Evolutionary conservation across 441 rosid species (phyloP).

Genomic region (Eutrema salsugineum): DNA sequence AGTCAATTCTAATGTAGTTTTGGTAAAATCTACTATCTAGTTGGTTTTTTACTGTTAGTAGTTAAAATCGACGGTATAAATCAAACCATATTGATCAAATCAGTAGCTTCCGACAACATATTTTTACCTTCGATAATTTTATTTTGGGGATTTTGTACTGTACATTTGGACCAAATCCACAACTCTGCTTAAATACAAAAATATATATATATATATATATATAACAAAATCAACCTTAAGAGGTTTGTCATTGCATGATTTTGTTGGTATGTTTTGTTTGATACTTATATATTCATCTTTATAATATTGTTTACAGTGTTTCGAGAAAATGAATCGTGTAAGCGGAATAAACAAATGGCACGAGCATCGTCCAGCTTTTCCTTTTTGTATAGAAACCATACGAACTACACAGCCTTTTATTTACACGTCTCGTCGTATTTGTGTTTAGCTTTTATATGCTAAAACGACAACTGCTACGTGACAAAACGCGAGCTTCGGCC

Average conservation of each 20-base stretch:
- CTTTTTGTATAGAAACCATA: slow-evolving; percentile 23
- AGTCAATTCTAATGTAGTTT: neutral
- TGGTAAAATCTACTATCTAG: neutral
- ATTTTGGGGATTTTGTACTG: no score
- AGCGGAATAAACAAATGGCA: slow-evolving; percentile 17
- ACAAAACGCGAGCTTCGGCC: slow-evolving; percentile 40
- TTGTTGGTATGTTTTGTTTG: slow-evolving; percentile 12
- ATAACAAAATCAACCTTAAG: neutral
- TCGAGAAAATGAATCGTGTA: neutral
- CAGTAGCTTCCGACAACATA: slow-evolving; percentile 23
- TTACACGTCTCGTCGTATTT: slow-evolving; percentile 37
- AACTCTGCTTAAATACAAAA: neutral
- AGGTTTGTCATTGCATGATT: slow-evolving; percentile 21
- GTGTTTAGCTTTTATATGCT: slow-evolving; percentile 19
- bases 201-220: no score
- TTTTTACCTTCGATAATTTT: no score
- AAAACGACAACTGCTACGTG: slow-evolving; percentile 35
- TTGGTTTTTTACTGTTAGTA: neutral
- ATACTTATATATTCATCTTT: neutral
- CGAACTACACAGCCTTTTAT: slow-evolving; percentile 28
- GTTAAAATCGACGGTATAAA: neutral
- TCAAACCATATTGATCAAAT: slow-evolving; percentile 1
- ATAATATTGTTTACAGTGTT: neutral
- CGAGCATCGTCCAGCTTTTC: slow-evolving; percentile 27
- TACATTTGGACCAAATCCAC: slow-evolving; percentile 3